These are phyloP conservation scores for Phytophthora cryptogea DNA, from an alignment of 352 stramenopile genomes.

Conservation along the genomic window DNA sequence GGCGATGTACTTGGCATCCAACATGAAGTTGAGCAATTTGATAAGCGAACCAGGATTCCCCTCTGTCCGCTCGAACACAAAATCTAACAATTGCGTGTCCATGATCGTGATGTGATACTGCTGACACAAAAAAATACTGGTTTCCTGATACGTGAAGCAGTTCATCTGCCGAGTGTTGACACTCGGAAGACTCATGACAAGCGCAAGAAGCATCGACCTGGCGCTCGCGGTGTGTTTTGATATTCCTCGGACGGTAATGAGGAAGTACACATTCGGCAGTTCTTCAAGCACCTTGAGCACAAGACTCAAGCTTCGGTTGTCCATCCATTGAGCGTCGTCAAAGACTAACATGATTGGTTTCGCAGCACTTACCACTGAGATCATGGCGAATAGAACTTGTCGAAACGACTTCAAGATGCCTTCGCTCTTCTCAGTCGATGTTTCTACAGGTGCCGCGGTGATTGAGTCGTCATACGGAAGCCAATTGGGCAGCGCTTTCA, in stretches of 20 bases:
- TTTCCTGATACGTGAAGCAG: conserved; percentile 67
- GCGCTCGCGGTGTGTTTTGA: conserved; percentile 39
- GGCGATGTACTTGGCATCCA: conserved; percentile 65
- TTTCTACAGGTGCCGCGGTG: conserved; percentile 2
- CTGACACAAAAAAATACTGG: conserved; percentile 76
- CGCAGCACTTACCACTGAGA: conserved; percentile 48
- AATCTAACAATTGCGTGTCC: conserved; percentile 78
- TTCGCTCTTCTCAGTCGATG: conserved; percentile 39
- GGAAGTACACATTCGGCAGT: conserved; percentile 56
- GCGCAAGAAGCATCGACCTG: conserved; percentile 40
- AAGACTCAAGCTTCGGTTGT: conserved; percentile 62
- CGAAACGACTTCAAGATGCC: conserved; percentile 53
- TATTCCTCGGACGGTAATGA: conserved; percentile 52
- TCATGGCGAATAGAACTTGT: conserved; percentile 58
- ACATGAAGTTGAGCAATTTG: conserved; percentile 71
- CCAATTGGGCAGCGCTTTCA: conserved; percentile 52
- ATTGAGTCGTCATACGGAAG: conserved; percentile 42
- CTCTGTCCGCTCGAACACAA: conserved; percentile 67
- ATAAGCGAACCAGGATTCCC: conserved; percentile 71
- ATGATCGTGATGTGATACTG: conserved; percentile 83
- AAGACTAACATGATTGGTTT: conserved; percentile 74
- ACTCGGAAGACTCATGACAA: conserved; percentile 33
- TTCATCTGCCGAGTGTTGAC: conserved; percentile 43
- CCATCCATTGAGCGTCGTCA: conserved; percentile 82
- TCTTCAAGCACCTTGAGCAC: conserved; percentile 62